These are phyloP conservation scores for Pichia pseudocactophila DNA, from an alignment of 805 yeast species.

Conservation along the genomic window DNA sequence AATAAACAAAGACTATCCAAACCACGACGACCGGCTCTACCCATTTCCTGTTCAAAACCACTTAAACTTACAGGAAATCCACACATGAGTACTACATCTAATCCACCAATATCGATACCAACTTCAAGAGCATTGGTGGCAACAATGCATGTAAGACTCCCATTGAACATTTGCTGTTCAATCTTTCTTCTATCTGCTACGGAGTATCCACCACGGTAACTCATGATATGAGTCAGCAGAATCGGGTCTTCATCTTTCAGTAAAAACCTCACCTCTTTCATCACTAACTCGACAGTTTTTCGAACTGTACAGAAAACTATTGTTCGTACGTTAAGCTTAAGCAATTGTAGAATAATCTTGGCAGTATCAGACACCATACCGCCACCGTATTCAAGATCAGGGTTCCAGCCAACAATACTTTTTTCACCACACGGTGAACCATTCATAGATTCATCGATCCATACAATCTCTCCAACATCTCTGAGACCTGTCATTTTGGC, in stretches of 20 bases:
- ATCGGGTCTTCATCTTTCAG: constrained; percentile 36
- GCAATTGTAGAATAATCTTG: constrained; percentile 55
- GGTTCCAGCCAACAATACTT: constrained; percentile 74
- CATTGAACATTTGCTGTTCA: constrained; percentile 85
- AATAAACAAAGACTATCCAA: constrained; percentile 78
- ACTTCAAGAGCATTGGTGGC: constrained; percentile 94
- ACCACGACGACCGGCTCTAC: constrained; percentile 89
- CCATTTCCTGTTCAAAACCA: constrained; percentile 90
- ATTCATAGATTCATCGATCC: constrained; percentile 49
- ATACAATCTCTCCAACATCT: constrained; percentile 37
- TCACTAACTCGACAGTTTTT: constrained; percentile 73
- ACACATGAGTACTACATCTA: constrained; percentile 86
- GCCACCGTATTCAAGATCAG: constrained; percentile 55
- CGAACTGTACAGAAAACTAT: constrained; percentile 89
- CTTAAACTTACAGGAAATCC: constrained; percentile 88
- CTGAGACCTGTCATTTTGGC: constrained; percentile 58
- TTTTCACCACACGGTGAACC: constrained; percentile 86
- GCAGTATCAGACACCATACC: constrained; percentile 75
- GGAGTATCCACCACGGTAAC: constrained; percentile 93
- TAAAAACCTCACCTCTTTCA: constrained; percentile 68
- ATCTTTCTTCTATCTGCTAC: constrained; percentile 78
- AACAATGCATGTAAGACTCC: constrained; percentile 74
- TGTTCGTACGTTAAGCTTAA: constrained; percentile 58
- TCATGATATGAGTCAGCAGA: constrained; percentile 61
- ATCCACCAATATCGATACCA: constrained; percentile 89